A percentile compares a stretch with the other conserved stretches of the same genome.
Conservation (phyloP, 805 yeast species). For the Lachancea lanzarotensis region DNA sequence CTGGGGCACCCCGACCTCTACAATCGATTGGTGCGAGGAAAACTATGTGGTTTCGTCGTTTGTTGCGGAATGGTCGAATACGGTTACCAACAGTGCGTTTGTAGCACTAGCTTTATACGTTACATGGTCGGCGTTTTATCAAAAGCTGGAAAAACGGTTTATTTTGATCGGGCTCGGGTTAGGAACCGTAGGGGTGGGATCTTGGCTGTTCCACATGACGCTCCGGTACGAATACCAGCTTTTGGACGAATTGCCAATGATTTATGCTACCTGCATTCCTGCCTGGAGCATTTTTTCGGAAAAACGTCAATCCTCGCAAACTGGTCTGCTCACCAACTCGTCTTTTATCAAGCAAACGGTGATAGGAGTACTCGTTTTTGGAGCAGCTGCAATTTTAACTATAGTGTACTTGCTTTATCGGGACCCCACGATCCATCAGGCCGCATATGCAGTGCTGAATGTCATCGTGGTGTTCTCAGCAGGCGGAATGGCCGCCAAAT, state of each 20-base stretch:
- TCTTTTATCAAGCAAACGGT: slow-evolving; percentile 7
- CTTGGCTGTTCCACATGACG: slow-evolving; percentile 97
- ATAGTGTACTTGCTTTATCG: slow-evolving; percentile 61
- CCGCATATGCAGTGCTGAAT: slow-evolving; percentile 73
- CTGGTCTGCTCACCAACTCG: slow-evolving; percentile 15
- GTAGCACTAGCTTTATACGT: slow-evolving; percentile 56
- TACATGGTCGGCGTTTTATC: slow-evolving; percentile 50
- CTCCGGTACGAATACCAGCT: slow-evolving; percentile 81
- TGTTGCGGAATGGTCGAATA: slow-evolving; percentile 86
- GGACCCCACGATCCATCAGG: slow-evolving; percentile 86
- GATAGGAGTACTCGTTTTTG: slow-evolving; percentile 13
- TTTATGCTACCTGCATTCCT: slow-evolving; percentile 94
- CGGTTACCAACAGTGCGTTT: slow-evolving; percentile 65
- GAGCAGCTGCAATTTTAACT: slow-evolving; percentile 14
- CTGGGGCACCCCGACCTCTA: slow-evolving; percentile 84
- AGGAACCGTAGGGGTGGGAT: slow-evolving; percentile 83
- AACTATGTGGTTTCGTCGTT: slow-evolving; percentile 82
- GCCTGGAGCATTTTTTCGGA: slow-evolving; percentile 76
- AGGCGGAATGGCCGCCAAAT: slow-evolving; percentile 40
- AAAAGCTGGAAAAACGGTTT: slow-evolving; percentile 65
- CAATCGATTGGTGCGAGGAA: slow-evolving; percentile 99
- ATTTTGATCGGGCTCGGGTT: slow-evolving; percentile 70
- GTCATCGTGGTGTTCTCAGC: slow-evolving; percentile 64
- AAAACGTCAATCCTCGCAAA: slow-evolving; percentile 30
- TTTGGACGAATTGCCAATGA: slow-evolving; percentile 95